Base-by-base conservation (phyloP, 148 eudicot species). In the Diospyros kaki region DNA sequence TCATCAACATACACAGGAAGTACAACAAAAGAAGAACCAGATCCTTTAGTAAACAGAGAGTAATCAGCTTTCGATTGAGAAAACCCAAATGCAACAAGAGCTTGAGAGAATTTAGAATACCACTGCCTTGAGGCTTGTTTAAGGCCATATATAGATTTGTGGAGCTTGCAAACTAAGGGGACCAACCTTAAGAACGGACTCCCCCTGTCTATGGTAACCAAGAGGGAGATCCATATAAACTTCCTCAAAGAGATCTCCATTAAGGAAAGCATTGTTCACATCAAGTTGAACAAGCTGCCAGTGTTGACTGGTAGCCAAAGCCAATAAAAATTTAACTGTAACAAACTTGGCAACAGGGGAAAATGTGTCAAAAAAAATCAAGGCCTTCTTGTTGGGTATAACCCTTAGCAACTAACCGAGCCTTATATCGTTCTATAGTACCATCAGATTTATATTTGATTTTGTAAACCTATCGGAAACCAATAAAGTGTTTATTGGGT, bases 261-360 rank as follows among this genome's bases (percentile, higher is more conserved):
- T 59, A 6, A 72, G 18, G 18, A 72, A 72, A 11, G 46, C 64
- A 41, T 72, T 72, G 74, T 72, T 72, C n/a, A 73, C 52, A 59
- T 73, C 68, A 60, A 73, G 64, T 45, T 73, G 67, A 2, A 9
- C 6, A 1, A 73, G 41, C 18, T 5, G 44, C 69, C 77, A 74
- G 5, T 64, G 52, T 2, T 64, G 41, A 28, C 7, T 46, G 1
- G 60, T 44, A 1, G 69, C 77, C 1, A 73, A 4, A 1, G 69
- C 58, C 11, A 73, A 28, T 13, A 73, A 3, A 13, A 17, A 1
- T 6, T 45, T 40, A 3, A 72, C 66, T 3, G 66, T 63, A 2
- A 18, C 43, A 3, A 63, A 40, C 39, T 63, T 63, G 10, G 28
- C 66, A 5, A 63, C 40, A 6, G 40, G 76, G 40, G 68, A 64